Evolutionary conservation across 192 early-diverging fungal species (phyloP).

Genomic region (Thoreauomyces humboldtii): DNA sequence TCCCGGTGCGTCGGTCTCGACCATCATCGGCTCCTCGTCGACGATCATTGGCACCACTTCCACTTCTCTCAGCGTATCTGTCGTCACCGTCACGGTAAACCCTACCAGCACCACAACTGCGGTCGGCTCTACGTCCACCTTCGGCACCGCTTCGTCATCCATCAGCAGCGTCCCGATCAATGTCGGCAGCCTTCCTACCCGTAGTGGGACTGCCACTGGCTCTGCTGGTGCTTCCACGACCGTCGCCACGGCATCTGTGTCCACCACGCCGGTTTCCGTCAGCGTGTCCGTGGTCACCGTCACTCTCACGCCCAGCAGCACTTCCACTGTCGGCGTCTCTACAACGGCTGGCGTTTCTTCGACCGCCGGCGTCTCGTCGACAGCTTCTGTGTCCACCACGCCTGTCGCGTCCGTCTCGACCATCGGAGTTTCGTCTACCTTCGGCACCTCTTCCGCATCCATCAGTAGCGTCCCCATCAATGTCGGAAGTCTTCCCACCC

Average conservation of each 20-base stretch:
- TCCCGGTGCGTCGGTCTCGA: background rate
- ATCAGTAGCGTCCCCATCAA: background rate
- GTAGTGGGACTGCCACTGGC: background rate
- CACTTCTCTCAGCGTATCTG: background rate
- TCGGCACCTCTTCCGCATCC: background rate
- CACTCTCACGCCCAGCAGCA: background rate
- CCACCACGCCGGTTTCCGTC: background rate
- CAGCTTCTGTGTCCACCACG: background rate
- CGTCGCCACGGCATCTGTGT: background rate
- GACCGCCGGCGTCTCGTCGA: background rate
- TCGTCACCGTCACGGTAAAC: background rate
- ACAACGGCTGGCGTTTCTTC: background rate
- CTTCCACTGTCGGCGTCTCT: background rate
- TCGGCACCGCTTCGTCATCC: background rate
- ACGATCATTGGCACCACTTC: slow-evolving; percentile 2
- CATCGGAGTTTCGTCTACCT: background rate
- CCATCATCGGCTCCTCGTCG: background rate
- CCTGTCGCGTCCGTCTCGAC: background rate
- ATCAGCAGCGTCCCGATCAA: background rate
- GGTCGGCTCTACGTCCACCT: too few relatives aligned
- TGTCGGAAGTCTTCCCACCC: background rate
- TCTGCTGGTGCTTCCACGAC: background rate
- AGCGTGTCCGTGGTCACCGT: background rate
- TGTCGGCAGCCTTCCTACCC: background rate
- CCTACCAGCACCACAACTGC: background rate